These are phyloP conservation scores for Aspergillus luchuensis DNA, from an alignment of 2,329 filamentous ascomycete genomes.

Conservation along the genomic window DNA sequence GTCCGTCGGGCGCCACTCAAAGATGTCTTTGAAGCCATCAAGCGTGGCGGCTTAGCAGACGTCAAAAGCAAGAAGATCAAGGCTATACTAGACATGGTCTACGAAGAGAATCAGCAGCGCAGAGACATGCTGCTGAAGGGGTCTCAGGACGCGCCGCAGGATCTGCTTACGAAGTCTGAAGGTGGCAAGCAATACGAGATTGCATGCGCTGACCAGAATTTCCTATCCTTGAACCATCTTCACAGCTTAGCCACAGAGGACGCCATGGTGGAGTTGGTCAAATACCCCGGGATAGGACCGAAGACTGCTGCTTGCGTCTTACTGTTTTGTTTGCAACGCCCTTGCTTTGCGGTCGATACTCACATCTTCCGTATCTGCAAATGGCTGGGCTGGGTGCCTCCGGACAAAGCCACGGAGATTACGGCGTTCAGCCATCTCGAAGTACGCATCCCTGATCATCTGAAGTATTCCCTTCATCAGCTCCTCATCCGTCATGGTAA, in stretches of 20 bases:
- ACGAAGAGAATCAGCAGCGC: slow-evolving; percentile 66
- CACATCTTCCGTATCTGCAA: slow-evolving; percentile 66
- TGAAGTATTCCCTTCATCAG: slow-evolving; percentile 66
- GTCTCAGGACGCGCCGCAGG: slow-evolving; percentile 48
- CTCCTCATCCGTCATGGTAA: slow-evolving; percentile 66
- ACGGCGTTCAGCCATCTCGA: slow-evolving; percentile 63
- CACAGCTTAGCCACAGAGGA: slow-evolving; percentile 58
- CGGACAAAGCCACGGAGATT: slow-evolving; percentile 45
- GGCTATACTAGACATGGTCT: slow-evolving; percentile 69
- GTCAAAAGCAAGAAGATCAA: slow-evolving; percentile 74
- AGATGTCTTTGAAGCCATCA: slow-evolving; percentile 70
- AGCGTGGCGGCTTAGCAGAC: slow-evolving; percentile 68
- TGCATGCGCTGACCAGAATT: slow-evolving; percentile 56
- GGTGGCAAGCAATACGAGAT: slow-evolving; percentile 61
- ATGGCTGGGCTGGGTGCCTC: slow-evolving; percentile 64
- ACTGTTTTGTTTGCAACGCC: slow-evolving; percentile 65
- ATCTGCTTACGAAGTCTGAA: slow-evolving; percentile 43
- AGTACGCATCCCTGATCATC: slow-evolving; percentile 60
- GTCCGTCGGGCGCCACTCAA: slow-evolving; percentile 61
- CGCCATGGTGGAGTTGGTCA: slow-evolving; percentile 59
- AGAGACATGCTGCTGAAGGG: slow-evolving; percentile 53
- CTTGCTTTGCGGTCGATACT: slow-evolving; percentile 67
- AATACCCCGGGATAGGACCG: slow-evolving; percentile 65
- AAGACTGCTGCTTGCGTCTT: slow-evolving; percentile 68
- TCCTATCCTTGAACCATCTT: slow-evolving; percentile 67